Evolutionary conservation across 441 rosid species (phyloP).

Genomic region (Erodium moschatum): DNA sequence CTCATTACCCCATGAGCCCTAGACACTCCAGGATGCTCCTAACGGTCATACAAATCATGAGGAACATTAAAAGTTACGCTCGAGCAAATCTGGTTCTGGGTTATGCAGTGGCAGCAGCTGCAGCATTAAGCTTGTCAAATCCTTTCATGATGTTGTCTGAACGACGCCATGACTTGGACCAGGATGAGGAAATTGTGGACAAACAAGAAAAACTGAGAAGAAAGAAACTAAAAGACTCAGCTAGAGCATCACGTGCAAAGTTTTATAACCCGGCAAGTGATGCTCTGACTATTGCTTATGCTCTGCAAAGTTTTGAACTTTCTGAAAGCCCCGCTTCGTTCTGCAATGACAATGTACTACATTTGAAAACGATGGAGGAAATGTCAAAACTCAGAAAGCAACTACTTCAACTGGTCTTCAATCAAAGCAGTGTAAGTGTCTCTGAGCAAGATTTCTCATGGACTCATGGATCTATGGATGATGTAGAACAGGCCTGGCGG

Average conservation of each 20-base stretch:
- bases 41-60: conserved; percentile 54
- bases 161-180: conserved; percentile 31
- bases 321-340: conserved; percentile 35
- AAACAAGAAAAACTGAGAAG: conserved; percentile 45
- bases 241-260: conserved; percentile 41
- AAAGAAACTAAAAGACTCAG: conserved; percentile 47
- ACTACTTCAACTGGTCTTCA: conserved; percentile 62
- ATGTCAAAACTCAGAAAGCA: conserved; percentile 81
- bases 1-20: conserved; percentile 80
- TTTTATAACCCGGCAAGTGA: conserved; percentile 75
- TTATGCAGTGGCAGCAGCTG: conserved; percentile 43
- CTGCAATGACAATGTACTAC: conserved; percentile 52
- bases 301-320: conserved; percentile 64
- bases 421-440: conserved; percentile 28
- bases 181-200: conserved; percentile 18
- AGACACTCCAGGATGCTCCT: conserved; percentile 89
- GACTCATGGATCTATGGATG: conserved; percentile 54
- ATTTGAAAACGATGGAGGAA: conserved; percentile 79
- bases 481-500: conserved; percentile 64
- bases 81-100: conserved; percentile 61
- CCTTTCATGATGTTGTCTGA: conserved; percentile 52
- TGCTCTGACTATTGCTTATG: conserved; percentile 60
- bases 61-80: conserved; percentile 30
- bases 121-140: conserved; percentile 57
- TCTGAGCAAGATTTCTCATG: conserved; percentile 47